phyloP scores from a whole-genome alignment of 805 yeast species.

The Wickerhamomyces xylosicus region DNA sequence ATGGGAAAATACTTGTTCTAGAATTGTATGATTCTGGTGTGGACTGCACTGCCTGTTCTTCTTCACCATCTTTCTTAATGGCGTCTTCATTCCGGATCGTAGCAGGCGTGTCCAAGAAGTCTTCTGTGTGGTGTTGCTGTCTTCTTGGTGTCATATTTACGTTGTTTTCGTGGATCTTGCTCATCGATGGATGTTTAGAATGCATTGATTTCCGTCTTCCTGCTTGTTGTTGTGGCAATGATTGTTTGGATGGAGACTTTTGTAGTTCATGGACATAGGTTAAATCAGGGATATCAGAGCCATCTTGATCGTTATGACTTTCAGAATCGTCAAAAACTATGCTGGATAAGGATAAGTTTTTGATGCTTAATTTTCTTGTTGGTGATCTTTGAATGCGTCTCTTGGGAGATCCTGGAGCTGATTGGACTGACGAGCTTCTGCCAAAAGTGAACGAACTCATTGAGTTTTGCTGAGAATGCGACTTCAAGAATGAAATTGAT shows the following conservation, averaged over 20 bases:
- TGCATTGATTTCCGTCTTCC: background rate
- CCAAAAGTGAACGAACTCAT: constrained; percentile 7
- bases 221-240: background rate
- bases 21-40: constrained; percentile 25
- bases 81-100: too few relatives aligned
- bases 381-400: constrained; percentile 9
- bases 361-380: constrained; percentile 11
- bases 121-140: constrained; percentile 8
- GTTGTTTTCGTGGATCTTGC: too few relatives aligned
- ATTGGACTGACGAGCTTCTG: constrained; percentile 3
- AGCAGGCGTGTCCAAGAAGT: background rate
- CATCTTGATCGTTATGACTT: constrained; percentile 1
- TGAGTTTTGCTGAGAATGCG: constrained; percentile 12
- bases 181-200: background rate
- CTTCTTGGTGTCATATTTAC: background rate
- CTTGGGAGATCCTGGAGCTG: constrained; percentile 16
- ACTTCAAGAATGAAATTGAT: constrained; percentile 11
- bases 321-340: constrained; percentile 15
- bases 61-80: constrained; percentile 1
- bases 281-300: constrained; percentile 10
- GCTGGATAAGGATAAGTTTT: constrained; percentile 17
- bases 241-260: constrained; percentile 12
- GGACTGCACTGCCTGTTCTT: constrained; percentile 20
- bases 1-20: constrained; percentile 34
- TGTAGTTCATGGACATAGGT: constrained; percentile 18